These are phyloP conservation scores for Cladophialophora carrionii DNA, from an alignment of 2,329 filamentous ascomycete species.

Conservation along the genomic window DNA sequence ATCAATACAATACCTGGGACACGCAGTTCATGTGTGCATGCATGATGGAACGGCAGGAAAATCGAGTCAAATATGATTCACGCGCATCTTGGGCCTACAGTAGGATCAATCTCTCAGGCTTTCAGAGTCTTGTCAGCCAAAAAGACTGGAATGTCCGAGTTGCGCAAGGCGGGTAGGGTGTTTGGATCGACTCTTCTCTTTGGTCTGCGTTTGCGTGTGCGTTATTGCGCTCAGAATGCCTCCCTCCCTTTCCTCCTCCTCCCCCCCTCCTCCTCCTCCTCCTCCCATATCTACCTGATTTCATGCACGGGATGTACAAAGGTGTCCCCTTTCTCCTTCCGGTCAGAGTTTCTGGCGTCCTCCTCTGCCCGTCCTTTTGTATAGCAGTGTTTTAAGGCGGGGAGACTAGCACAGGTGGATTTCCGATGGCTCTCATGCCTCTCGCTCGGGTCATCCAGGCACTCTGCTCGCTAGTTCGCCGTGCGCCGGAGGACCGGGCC, in stretches of 20 bases:
- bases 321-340: not conserved
- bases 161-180: too few species aligned
- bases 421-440: not conserved
- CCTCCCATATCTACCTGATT: not conserved
- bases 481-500: too few species aligned
- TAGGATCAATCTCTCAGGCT: not conserved
- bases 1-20: not conserved
- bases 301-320: not conserved
- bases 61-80: not conserved
- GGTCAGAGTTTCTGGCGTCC: not conserved
- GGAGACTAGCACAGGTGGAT: not conserved
- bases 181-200: not conserved
- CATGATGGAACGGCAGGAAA: not conserved
- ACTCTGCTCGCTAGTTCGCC: too few species aligned
- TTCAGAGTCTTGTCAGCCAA: too few species aligned
- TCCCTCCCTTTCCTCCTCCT: not conserved
- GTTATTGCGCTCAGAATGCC: not conserved
- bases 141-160: too few species aligned
- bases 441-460: not conserved
- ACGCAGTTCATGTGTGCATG: not conserved
- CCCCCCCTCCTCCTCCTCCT: not conserved
- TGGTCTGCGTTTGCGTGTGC: not conserved
- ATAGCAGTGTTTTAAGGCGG: not conserved
- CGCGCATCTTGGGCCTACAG: not conserved
- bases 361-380: not conserved